Evolutionary conservation across 495 filamentous ascomycete species (phyloP).

Genomic region (Hyaloscypha finlandica): DNA sequence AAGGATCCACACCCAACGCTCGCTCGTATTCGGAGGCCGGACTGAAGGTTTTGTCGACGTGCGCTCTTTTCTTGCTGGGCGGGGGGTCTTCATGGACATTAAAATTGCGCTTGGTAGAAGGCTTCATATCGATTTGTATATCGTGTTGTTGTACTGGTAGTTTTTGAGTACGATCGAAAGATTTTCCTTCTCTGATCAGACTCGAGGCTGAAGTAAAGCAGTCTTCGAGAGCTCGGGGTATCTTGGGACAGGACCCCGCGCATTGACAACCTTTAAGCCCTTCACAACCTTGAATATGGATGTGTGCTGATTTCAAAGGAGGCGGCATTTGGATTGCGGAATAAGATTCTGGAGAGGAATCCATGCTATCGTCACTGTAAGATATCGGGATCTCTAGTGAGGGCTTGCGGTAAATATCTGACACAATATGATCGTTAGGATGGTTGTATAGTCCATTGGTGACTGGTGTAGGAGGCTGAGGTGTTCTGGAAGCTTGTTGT

Average conservation of each 20-base stretch:
- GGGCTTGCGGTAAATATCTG: neutral
- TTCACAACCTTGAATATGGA: neutral
- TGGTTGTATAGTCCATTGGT: neutral
- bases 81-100: neutral
- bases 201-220: neutral
- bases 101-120: neutral
- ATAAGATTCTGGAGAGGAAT: neutral
- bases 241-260: neutral
- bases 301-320: neutral
- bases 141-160: neutral
- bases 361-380: neutral
- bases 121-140: neutral
- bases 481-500: neutral
- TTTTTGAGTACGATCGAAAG: neutral
- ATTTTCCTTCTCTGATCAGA: neutral
- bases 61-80: neutral
- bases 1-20: neutral
- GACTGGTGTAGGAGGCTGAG: neutral
- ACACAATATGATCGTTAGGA: neutral
- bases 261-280: neutral
- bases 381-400: neutral
- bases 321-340: neutral
- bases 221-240: neutral
- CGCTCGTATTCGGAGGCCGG: neutral
- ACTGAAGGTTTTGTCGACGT: neutral